Percentiles rank a stretch among this genome's conserved stretches.
Conservation (phyloP, 176 grass and related monocot genomes). For the Ampelocalamus luodianensis region DNA sequence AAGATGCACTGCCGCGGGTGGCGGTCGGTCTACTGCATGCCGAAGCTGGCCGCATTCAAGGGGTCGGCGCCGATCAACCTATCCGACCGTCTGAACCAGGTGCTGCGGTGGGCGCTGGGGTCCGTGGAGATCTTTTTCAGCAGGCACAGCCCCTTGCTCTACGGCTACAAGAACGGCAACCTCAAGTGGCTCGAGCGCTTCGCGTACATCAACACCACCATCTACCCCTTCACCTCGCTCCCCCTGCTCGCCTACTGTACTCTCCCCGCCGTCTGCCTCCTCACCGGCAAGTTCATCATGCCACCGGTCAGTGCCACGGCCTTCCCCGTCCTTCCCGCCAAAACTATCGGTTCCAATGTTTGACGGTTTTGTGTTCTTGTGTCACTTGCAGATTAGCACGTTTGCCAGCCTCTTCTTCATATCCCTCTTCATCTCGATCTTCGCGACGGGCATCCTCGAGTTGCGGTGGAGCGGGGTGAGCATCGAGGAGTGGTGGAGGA, state of each 20-base stretch:
- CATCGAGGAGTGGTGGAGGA: slow-evolving; percentile 99
- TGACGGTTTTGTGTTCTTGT: not conserved
- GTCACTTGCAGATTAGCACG: slow-evolving; percentile 80
- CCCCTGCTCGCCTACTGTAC: slow-evolving; percentile 94
- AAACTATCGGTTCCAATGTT: not conserved
- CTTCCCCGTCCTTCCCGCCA: not conserved
- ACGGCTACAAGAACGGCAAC: slow-evolving; percentile 94
- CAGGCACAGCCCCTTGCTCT: slow-evolving; percentile 81
- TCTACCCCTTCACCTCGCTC: slow-evolving; percentile 94
- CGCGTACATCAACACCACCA: slow-evolving; percentile 99
- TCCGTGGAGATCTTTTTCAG: slow-evolving; percentile 99
- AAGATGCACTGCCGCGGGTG: slow-evolving; percentile 99
- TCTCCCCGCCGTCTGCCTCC: slow-evolving; percentile 92
- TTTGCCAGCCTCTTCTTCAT: slow-evolving; percentile 99
- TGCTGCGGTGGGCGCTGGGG: slow-evolving; percentile 95
- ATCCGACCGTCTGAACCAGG: slow-evolving; percentile 95
- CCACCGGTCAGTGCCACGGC: slow-evolving; percentile 64
- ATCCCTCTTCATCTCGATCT: slow-evolving; percentile 97
- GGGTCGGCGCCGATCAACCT: slow-evolving; percentile 96
- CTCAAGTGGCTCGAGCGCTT: slow-evolving; percentile 99
- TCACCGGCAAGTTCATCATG: slow-evolving; percentile 99
- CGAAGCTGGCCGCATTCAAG: slow-evolving; percentile 80
- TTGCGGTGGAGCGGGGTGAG: slow-evolving; percentile 95
- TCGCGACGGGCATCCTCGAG: slow-evolving; percentile 96
- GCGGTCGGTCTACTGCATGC: slow-evolving; percentile 99